These are phyloP conservation scores for Byssochlamys sp. DNA, from an alignment of 2,329 filamentous ascomycete species.

Conservation along the genomic window DNA sequence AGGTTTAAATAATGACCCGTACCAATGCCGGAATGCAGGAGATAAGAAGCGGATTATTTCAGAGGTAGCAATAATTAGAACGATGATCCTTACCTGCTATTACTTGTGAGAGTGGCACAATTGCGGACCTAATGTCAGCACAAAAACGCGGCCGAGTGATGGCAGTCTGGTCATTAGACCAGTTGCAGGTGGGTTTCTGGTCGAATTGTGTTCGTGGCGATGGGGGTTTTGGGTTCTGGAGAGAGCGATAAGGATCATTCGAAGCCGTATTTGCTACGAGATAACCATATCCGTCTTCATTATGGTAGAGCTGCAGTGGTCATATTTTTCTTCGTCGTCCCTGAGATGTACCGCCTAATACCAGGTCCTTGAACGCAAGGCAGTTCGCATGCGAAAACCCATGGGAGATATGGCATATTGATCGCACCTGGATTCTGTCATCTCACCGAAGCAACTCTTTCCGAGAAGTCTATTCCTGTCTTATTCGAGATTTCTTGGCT, in stretches of 20 bases:
- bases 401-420: conserved; percentile 25
- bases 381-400: conserved; percentile 21
- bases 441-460: conserved; percentile 25
- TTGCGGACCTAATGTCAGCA: conserved; percentile 29
- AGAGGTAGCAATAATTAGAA: too few relatives aligned
- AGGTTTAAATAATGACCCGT: background rate
- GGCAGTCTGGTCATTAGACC: conserved; percentile 29
- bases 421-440: conserved; percentile 20
- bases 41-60: too few relatives aligned
- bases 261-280: conserved; percentile 4
- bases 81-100: conserved; percentile 31
- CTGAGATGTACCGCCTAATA: conserved; percentile 33
- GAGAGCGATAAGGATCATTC: conserved; percentile 19
- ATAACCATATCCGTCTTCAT: background rate
- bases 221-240: too few relatives aligned
- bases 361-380: conserved; percentile 26
- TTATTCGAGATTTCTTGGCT: conserved; percentile 7
- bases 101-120: conserved; percentile 37
- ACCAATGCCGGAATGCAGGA: too few relatives aligned
- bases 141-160: conserved; percentile 29
- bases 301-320: conserved; percentile 11
- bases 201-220: conserved; percentile 30
- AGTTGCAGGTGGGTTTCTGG: conserved; percentile 29
- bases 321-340: conserved; percentile 23
- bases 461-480: conserved; percentile 34